Percentiles rank a stretch among this genome's conserved stretches.
Conservation (phyloP, 306 rosid genomes). For the Rubus idaeus region DNA sequence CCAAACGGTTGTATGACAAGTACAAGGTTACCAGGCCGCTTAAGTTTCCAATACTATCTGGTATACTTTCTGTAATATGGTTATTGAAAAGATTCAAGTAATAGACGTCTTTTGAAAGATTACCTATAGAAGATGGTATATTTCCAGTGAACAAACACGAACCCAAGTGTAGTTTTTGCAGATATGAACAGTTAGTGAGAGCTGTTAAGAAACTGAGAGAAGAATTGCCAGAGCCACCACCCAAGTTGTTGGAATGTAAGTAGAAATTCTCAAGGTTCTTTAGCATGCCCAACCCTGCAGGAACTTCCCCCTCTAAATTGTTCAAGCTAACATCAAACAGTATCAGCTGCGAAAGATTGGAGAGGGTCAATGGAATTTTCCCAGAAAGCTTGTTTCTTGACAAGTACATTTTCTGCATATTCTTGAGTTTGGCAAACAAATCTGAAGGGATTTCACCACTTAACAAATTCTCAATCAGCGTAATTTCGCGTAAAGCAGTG, state of each 20-base stretch:
- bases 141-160: constrained; percentile 22
- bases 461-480: constrained; percentile 8
- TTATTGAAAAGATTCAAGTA: constrained; percentile 22
- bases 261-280: constrained; percentile 28
- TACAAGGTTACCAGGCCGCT: constrained; percentile 18
- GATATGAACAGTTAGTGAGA: constrained; percentile 29
- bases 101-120: constrained; percentile 29
- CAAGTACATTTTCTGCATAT: constrained; percentile 23
- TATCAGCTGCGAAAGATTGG: constrained; percentile 34
- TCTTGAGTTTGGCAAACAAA: constrained; percentile 20
- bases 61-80: constrained; percentile 21
- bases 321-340: constrained; percentile 29
- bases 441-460: constrained; percentile 30
- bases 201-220: constrained; percentile 28
- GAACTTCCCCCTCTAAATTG: constrained; percentile 25
- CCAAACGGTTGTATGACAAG: constrained; percentile 13
- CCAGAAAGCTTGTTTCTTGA: constrained; percentile 16
- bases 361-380: constrained; percentile 28
- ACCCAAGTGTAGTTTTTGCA: constrained; percentile 26
- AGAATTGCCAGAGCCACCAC: constrained; percentile 22
- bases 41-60: constrained; percentile 30
- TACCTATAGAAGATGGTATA: constrained; percentile 28
- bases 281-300: constrained; percentile 22
- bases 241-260: constrained; percentile 27
- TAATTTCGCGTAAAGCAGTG: constrained; percentile 22